These are phyloP conservation scores for Neoarthrinium moseri DNA, from an alignment of 2,329 filamentous ascomycete species.

Conservation along the genomic window DNA sequence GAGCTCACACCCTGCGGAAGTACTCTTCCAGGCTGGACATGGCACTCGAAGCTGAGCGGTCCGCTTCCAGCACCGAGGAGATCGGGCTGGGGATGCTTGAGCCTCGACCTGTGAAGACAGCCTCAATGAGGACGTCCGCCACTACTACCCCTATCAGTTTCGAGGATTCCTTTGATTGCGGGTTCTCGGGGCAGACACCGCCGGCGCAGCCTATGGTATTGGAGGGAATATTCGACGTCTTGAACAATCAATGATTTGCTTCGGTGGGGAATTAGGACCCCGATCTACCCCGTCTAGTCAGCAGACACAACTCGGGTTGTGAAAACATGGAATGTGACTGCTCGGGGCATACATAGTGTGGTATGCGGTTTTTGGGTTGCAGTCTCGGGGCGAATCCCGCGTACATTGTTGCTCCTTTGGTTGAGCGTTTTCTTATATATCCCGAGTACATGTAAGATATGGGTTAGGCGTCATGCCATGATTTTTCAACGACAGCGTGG, in stretches of 20 bases:
- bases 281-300: no score
- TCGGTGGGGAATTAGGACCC: no score
- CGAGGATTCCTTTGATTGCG: neutral
- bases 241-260: slow-evolving; percentile 7
- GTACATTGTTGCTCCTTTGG: no score
- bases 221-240: slow-evolving; percentile 10
- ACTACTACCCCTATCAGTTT: neutral
- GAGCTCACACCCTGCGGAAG: neutral
- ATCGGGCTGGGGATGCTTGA: slow-evolving; percentile 9
- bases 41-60: slow-evolving; percentile 9
- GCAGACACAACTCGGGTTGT: no score
- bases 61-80: slow-evolving; percentile 8
- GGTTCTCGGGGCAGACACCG: neutral
- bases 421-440: no score
- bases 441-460: no score
- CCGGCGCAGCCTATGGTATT: slow-evolving; percentile 1
- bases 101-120: slow-evolving; percentile 2
- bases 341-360: no score
- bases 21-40: slow-evolving; percentile 8
- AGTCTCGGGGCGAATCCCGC: no score
- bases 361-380: no score
- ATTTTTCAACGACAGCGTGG: no score
- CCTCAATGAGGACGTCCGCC: neutral
- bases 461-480: no score
- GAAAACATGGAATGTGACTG: no score